Base-by-base conservation (phyloP, 2,329 filamentous ascomycete genomes). In the Talaromyces marneffei region DNA sequence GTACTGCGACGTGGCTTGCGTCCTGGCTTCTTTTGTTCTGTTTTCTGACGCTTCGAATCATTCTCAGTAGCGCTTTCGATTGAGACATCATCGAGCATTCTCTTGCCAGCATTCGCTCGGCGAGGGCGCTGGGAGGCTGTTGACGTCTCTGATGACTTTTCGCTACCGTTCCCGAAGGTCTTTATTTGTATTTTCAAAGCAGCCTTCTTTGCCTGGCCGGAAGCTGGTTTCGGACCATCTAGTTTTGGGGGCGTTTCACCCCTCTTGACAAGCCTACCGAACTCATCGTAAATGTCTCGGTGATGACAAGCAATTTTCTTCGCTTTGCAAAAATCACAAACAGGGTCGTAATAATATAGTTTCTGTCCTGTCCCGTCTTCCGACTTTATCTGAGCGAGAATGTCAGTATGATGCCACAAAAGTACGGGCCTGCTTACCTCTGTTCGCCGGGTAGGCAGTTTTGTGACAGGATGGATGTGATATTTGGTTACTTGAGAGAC, bases 41-140 rank as follows among this genome's bases (percentile, higher is more conserved):
- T 31, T 16, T 29, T 35, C 8, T 39, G 39, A 44, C 35, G 56
- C 25, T 48, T 35, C 4, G 23, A 29, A 10, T 8, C 57, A 23
- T 23, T 42, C 8, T 20, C n/a, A 12, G 33, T 16, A n/a, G 33
- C 2, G 12, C 23, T 25, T 16, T 27, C 35, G 23, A 31, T 3
- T 2, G 29, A 31, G 25, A 10, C 16, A 16, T 44, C 25, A 1
- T 29, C 25, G 2, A 59, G 23, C n/a, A 53, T 59, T 16, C 57
- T 52, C 12, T 59, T 59, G 1, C 57, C 57, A 2, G 57, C 57
- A n/a, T 35, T 39, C 8, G 8, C 6, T 18, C 57, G 44, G 27
- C 46, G 57, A 42, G 57, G 57, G 35, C 57, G 57, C 14, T 53
- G n/a, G 10, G 27, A 37, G 20, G 10, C 18, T 58, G 56, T 27